Evolutionary conservation across 2,329 filamentous ascomycete species (phyloP), one percentile per base, ranked within the genome.

Genomic region (Xylaria sp.): DNA sequence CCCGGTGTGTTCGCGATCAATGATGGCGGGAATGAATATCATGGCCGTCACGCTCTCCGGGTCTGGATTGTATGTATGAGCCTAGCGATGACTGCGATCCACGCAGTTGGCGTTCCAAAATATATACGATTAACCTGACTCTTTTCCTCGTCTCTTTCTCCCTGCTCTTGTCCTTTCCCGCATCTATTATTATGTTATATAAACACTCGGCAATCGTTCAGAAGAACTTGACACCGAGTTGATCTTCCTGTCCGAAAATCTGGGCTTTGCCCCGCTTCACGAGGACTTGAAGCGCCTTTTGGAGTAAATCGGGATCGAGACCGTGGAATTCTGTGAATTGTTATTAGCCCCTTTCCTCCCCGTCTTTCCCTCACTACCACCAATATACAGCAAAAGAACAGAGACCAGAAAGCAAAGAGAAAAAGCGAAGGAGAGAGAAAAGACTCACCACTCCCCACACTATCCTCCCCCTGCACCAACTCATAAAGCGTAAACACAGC

Each of bases 211-310:
- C 2, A 6, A 4, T 52, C 49, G 46, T 52, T 87, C 78, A 97
- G 73, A 97, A 97, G 78, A 99, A 97, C 78, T 99, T 99, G 65
- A 97, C 91, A 69, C 94, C 94, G 70, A 90, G 85, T 62, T 90
- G 89, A 72, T 93, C 91, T 69, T 93, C 92, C 57, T 85, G 84
- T 39, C 93, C 93, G 76, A 99, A 97, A 30, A 97, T 86, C 75
- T 97, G 93, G 11, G 92, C 93, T 76, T 90, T 96, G 67, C 92
- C 92, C 63, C 88, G 84, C 80, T 95, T 96, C 42, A 96, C 92
- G 53, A 97, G 80, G 54, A 94, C 80, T 61, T 84, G 83, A 53
- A 99, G 80, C 44, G 90, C 88, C 73, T 88, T 92, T 66, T 89
- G 83, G 69, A 99, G 80, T 63, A 96, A 74, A 23, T 92, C 90